Evolutionary conservation across 1,284 basidiomycete species (phyloP), one percentile per base, ranked within the genome.

Genomic region (Tilletia horrida): DNA sequence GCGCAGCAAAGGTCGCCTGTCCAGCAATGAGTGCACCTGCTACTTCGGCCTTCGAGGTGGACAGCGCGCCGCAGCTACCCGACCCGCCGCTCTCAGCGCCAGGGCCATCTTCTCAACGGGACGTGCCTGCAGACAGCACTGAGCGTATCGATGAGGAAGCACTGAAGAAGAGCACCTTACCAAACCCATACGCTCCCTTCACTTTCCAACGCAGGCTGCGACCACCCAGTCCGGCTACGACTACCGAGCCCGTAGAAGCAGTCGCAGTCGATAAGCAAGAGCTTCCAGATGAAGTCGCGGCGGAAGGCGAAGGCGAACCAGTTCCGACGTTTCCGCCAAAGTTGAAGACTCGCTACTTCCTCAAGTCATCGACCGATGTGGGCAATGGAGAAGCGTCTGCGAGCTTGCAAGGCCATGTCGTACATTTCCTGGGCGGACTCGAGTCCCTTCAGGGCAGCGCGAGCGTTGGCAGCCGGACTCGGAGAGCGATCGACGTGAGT

Each of bases 341-440:
- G 55, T 93, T 96, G 80, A 87, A 87, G 63, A 88, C 91, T 1
- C 84, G 91, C 40, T 88, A 90, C 74, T 93, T 88, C 76, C 80
- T 95, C 25, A 93, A 91, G 76, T 92, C 89, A 0, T 88, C 91
- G 1, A 97, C 95, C 0, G 93, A 97, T 78, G 86, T 97, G 3
- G 96, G 96, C 9, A 93, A 96, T 67, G 91, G 90, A 64, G 95
- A 97, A 82, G 95, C 92, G 8, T 92, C 85, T 65, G 80, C 77
- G 11, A 71, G 69, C 1, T 65, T 81, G 9, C 79, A 81, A 64
- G 80, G 76, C 6, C 66, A 73, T 11, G 62, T 81, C 3, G 72
- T 78, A 3, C 98, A 98, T 82, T 86, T 91, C 4, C 90, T 97
- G 75, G 95, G 96, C 29, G 91, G 92, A 1, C 94, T 90, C 23